Conservation (phyloP, 352 stramenopile species). For the Thalassiosira hispida region DNA sequence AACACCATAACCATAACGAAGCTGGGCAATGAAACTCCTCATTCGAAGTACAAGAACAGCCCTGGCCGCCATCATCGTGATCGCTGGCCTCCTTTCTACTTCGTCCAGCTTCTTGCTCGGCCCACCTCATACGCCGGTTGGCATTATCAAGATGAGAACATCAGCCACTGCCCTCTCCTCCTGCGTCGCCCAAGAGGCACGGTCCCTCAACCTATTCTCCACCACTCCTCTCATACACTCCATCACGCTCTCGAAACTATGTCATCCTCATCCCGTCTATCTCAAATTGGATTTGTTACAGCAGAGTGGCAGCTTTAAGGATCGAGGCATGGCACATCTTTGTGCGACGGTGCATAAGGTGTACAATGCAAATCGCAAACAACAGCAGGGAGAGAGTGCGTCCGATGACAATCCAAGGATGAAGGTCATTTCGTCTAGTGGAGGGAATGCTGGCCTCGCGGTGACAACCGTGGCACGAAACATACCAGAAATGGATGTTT, state of each 20-base stretch:
- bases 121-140: background rate
- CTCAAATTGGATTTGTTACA: constrained; percentile 88
- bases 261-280: constrained; percentile 72
- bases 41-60: background rate
- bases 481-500: constrained; percentile 75
- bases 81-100: background rate
- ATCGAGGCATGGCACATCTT: constrained; percentile 85
- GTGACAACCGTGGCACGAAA: constrained; percentile 73
- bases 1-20: too few species aligned
- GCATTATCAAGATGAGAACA: too few species aligned
- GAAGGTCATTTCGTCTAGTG: constrained; percentile 81
- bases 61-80: background rate
- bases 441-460: constrained; percentile 87
- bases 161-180: background rate
- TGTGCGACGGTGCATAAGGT: constrained; percentile 63
- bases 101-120: background rate
- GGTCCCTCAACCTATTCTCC: constrained; percentile 47
- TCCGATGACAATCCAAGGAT: constrained; percentile 16
- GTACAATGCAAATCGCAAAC: constrained; percentile 23
- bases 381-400: constrained; percentile 1
- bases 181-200: constrained; percentile 46
- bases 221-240: constrained; percentile 83
- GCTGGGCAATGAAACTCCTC: too few species aligned
- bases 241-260: constrained; percentile 60
- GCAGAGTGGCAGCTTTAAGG: constrained; percentile 87